phyloP scores from a whole-genome alignment of 2,329 filamentous ascomycete species.

The Fusarium sp. region DNA sequence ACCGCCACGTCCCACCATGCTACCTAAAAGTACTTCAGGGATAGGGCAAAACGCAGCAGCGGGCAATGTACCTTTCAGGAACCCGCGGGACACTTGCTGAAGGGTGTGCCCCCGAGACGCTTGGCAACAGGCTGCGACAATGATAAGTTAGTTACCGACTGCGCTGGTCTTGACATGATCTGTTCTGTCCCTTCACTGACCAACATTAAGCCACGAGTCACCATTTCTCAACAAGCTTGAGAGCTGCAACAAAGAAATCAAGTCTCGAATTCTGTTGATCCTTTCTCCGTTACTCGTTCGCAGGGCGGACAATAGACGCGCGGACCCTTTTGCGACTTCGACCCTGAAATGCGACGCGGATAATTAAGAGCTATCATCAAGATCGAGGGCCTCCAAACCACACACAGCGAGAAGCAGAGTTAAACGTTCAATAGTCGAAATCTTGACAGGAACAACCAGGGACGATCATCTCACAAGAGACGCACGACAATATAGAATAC shows the following conservation, averaged over 20 bases:
- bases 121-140: conserved; percentile 36
- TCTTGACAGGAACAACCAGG: conserved; percentile 5
- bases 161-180: conserved; percentile 35
- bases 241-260: conserved; percentile 9
- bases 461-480: not conserved
- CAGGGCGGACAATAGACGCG: conserved; percentile 36
- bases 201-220: conserved; percentile 24
- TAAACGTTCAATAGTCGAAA: not conserved
- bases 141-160: conserved; percentile 24
- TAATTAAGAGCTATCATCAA: conserved; percentile 28
- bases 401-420: conserved; percentile 15
- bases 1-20: conserved; percentile 1
- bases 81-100: conserved; percentile 12
- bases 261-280: not conserved
- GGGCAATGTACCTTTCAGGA: conserved; percentile 1
- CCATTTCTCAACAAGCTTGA: conserved; percentile 19
- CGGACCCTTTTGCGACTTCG: conserved; percentile 36
- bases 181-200: conserved; percentile 36
- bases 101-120: conserved; percentile 20
- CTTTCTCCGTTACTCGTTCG: conserved; percentile 20
- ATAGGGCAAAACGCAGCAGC: fast-evolving
- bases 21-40: conserved; percentile 8
- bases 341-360: conserved; percentile 32
- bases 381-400: conserved; percentile 24
- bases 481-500: not conserved